These are phyloP conservation scores for Didymella glomerata DNA, from an alignment of 2,329 filamentous ascomycete genomes.

Conservation along the genomic window DNA sequence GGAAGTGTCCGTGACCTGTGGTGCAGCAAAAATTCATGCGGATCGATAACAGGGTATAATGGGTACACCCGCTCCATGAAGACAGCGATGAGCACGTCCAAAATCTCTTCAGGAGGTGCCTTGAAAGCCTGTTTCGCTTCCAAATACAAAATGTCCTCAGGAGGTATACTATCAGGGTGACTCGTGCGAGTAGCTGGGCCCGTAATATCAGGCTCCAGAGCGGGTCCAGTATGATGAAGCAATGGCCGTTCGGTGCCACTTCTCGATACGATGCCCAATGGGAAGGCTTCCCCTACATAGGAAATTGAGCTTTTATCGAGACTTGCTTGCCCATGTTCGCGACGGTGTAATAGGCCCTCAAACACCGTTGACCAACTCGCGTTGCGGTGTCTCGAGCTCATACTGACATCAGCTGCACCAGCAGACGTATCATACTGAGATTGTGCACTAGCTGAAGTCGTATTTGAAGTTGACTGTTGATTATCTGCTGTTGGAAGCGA, in stretches of 20 bases:
- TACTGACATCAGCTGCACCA: background rate
- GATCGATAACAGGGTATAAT: constrained; percentile 10
- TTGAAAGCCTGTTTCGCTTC: constrained; percentile 16
- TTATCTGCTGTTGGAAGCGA: background rate
- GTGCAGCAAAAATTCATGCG: constrained; percentile 5
- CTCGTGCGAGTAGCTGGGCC: background rate
- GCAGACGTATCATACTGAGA: background rate
- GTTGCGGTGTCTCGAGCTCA: constrained; percentile 1
- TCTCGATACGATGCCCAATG: constrained; percentile 8
- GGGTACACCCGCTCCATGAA: constrained; percentile 15
- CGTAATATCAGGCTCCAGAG: background rate
- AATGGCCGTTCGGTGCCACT: background rate
- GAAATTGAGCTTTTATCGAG: constrained; percentile 15
- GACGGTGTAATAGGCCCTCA: constrained; percentile 4
- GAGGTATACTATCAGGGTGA: constrained; percentile 2
- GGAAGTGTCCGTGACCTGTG: constrained; percentile 5
- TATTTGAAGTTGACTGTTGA: background rate
- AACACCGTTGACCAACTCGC: constrained; percentile 18
- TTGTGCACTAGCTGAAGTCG: background rate
- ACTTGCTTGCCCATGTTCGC: background rate
- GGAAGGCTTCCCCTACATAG: constrained; percentile 16
- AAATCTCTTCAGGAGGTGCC: constrained; percentile 3
- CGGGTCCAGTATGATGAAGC: constrained; percentile 7
- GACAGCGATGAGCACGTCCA: constrained; percentile 8
- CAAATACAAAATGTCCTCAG: constrained; percentile 11